These are phyloP conservation scores for Colletotrichum tropicale DNA, from an alignment of 2,329 filamentous ascomycete genomes.

Conservation along the genomic window DNA sequence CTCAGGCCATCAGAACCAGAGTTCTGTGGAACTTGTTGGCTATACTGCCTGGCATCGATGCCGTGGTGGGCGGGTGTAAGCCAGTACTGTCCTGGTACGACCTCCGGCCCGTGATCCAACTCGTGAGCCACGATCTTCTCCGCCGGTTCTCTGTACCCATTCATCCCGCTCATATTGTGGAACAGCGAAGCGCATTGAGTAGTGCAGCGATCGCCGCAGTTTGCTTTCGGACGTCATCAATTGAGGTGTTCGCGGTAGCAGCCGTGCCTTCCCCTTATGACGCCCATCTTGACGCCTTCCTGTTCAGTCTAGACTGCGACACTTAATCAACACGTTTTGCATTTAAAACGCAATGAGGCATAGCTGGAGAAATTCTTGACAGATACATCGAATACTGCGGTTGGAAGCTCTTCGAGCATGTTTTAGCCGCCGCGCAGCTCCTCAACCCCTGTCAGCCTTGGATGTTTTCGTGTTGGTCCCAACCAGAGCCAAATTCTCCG, in stretches of 20 bases:
- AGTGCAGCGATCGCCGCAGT: neutral
- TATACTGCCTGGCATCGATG: neutral
- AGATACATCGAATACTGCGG: neutral
- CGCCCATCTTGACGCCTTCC: neutral
- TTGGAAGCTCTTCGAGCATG: neutral
- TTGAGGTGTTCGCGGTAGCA: neutral
- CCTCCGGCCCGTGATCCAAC: neutral
- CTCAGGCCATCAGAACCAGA: neutral
- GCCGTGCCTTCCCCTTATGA: neutral
- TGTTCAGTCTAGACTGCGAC: neutral
- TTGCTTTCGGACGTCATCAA: neutral
- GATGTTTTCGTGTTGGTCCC: neutral
- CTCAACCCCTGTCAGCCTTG: neutral
- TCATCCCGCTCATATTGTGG: neutral
- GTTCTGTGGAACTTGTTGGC: neutral
- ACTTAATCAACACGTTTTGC: neutral
- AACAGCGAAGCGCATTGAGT: neutral
- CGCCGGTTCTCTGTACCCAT: neutral
- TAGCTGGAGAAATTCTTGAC: neutral
- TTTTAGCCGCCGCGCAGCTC: neutral
- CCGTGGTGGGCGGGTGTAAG: neutral
- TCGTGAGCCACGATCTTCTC: neutral
- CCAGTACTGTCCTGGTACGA: neutral
- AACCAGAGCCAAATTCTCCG: neutral
- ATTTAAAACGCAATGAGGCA: neutral